A percentile compares a stretch with the other conserved stretches of the same genome.
Evolutionary conservation across 148 eudicot species (phyloP).

Genomic region (Rhododendron ferrugineum): DNA sequence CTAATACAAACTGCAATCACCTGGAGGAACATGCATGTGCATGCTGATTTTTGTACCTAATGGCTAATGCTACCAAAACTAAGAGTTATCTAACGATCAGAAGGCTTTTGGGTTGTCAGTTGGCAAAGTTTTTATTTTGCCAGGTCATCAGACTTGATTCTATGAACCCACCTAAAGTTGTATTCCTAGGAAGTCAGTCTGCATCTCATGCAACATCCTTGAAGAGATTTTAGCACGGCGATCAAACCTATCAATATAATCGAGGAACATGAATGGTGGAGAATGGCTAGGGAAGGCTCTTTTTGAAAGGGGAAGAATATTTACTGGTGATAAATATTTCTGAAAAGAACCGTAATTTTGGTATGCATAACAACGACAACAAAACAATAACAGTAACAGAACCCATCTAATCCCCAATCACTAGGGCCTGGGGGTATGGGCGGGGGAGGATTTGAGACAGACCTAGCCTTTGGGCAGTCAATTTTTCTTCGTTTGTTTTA

Average conservation of each 20-base stretch:
- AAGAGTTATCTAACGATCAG: not conserved
- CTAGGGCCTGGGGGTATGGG: not conserved
- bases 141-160: not conserved
- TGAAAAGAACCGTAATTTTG: too few species aligned
- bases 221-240: not conserved
- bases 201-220: not conserved
- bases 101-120: not conserved
- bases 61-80: not conserved
- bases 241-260: not conserved
- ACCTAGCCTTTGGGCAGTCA: too few species aligned
- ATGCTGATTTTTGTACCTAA: not conserved
- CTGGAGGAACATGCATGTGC: not conserved
- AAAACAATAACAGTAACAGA: too few species aligned
- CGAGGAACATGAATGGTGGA: too few species aligned
- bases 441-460: not conserved
- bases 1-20: not conserved
- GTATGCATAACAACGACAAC: too few species aligned
- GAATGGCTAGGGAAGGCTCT: too few species aligned
- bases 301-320: too few species aligned
- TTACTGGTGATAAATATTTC: too few species aligned
- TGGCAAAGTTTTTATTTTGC: not conserved
- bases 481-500: too few species aligned
- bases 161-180: not conserved
- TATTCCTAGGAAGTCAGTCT: not conserved
- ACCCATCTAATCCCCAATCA: too few species aligned